Evolutionary conservation across 306 rosid genomes (phyloP).

Genomic region (Mucuna pruriens): DNA sequence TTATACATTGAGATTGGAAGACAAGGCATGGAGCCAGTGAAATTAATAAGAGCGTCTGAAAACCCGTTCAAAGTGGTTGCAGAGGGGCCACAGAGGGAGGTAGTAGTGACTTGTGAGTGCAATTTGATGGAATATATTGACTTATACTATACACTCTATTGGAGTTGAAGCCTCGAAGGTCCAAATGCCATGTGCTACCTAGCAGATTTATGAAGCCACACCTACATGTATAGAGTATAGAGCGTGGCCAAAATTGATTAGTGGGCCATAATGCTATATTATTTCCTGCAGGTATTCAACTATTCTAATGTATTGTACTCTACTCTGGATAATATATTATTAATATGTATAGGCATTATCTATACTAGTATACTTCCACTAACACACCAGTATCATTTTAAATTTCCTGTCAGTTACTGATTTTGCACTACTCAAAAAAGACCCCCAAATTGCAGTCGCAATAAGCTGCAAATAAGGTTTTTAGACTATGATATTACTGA

Average conservation of each 20-base stretch:
- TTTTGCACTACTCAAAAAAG: neutral
- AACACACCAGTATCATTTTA: neutral
- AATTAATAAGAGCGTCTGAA: slow-evolving; percentile 40
- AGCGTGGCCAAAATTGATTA: slow-evolving; percentile 34
- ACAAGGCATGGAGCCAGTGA: slow-evolving; percentile 15
- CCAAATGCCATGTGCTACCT: slow-evolving; percentile 30
- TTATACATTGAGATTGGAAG: neutral
- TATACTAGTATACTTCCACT: neutral
- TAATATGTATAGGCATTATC: neutral
- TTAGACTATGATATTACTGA: no score
- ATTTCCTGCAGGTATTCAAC: neutral
- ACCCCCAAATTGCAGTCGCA: no score
- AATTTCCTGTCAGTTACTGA: neutral
- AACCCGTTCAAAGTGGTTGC: slow-evolving; percentile 37
- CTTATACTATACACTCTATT: neutral
- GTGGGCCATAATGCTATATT: slow-evolving; percentile 26
- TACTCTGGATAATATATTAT: neutral
- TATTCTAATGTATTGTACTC: neutral
- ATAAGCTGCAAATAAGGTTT: no score
- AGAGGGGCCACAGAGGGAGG: slow-evolving; percentile 23
- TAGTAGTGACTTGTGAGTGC: slow-evolving; percentile 15
- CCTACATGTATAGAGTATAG: slow-evolving; percentile 11
- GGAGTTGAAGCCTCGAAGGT: neutral
- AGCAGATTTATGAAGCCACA: slow-evolving; percentile 21
- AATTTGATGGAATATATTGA: slow-evolving; percentile 16